phyloP scores from a whole-genome alignment of 108 stramenopile genomes.

The Skeletonema marinoi region DNA sequence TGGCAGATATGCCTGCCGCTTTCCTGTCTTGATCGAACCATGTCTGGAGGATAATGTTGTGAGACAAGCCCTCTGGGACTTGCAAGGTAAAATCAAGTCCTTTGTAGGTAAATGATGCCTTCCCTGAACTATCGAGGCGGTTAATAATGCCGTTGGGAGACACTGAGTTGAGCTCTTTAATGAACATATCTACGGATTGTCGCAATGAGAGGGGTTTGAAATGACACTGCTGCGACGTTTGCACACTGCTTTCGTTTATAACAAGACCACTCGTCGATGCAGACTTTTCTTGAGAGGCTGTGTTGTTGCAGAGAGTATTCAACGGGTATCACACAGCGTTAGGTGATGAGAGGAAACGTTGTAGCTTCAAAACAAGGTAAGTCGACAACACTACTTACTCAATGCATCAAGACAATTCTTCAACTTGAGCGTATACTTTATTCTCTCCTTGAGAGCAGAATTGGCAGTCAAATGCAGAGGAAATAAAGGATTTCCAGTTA shows the following conservation, averaged over 20 bases:
- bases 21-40: slow-evolving; percentile 32
- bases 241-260: neutral
- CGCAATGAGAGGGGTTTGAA: slow-evolving; percentile 13
- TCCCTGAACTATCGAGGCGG: slow-evolving; percentile 26
- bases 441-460: slow-evolving; percentile 31
- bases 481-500: slow-evolving; percentile 38
- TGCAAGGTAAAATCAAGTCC: slow-evolving; percentile 35
- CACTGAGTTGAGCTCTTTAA: slow-evolving; percentile 32
- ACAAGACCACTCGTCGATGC: neutral
- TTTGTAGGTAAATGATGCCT: slow-evolving; percentile 26
- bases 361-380: neutral
- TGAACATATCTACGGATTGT: slow-evolving; percentile 34
- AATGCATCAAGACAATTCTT: slow-evolving; percentile 28
- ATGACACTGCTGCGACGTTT: neutral
- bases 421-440: slow-evolving; percentile 31
- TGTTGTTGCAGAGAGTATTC: neutral
- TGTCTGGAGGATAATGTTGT: slow-evolving; percentile 20
- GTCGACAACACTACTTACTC: slow-evolving; percentile 21
- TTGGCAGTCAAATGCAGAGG: slow-evolving; percentile 29
- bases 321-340: neutral
- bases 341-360: neutral
- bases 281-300: neutral
- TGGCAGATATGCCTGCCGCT: slow-evolving; percentile 29
- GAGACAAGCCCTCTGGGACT: slow-evolving; percentile 19
- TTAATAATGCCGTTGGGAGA: slow-evolving; percentile 9